A percentile compares a stretch with the other conserved stretches of the same genome.
phyloP scores from a whole-genome alignment of 139 green algal species.

The Desmodesmus armatus region DNA sequence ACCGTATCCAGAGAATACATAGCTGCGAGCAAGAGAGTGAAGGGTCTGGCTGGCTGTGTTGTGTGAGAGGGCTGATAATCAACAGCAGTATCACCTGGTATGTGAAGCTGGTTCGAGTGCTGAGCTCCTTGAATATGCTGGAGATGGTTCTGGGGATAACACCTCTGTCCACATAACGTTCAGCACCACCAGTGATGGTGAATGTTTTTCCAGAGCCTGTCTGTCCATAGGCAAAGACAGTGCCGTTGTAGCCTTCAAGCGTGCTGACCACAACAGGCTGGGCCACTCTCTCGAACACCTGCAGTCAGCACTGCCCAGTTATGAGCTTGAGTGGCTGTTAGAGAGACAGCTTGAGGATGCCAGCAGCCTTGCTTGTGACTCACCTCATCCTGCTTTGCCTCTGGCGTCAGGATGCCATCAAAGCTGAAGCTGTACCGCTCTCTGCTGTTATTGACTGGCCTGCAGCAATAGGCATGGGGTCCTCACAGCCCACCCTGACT shows the following conservation, averaged over 20 bases:
- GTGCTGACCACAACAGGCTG: slow-evolving; percentile 61
- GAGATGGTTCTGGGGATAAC: slow-evolving; percentile 81
- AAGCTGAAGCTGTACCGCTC: slow-evolving; percentile 87
- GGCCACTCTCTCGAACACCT: slow-evolving; percentile 89
- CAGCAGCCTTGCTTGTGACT: neutral
- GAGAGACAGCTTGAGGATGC: neutral
- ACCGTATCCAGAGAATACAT: too few species aligned
- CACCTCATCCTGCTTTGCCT: slow-evolving; percentile 89
- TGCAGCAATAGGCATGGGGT: slow-evolving; percentile 20
- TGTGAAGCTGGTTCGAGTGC: slow-evolving; percentile 52
- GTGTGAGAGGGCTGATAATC: too few species aligned
- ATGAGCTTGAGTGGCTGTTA: neutral
- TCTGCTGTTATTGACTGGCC: slow-evolving; percentile 87
- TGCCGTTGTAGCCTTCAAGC: slow-evolving; percentile 76
- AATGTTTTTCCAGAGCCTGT: slow-evolving; percentile 47
- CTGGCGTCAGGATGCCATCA: slow-evolving; percentile 78
- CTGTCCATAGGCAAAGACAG: slow-evolving; percentile 50
- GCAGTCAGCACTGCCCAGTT: too few species aligned
- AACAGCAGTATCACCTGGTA: slow-evolving; percentile 57
- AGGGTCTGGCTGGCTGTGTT: too few species aligned
- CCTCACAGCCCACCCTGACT: too few species aligned
- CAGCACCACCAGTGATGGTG: slow-evolving; percentile 66
- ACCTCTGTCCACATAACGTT: slow-evolving; percentile 71
- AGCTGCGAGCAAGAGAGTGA: too few species aligned
- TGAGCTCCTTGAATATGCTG: slow-evolving; percentile 56